Base-by-base conservation (phyloP, 768 basidiomycete genomes). In the Tephrocybe sp. region DNA sequence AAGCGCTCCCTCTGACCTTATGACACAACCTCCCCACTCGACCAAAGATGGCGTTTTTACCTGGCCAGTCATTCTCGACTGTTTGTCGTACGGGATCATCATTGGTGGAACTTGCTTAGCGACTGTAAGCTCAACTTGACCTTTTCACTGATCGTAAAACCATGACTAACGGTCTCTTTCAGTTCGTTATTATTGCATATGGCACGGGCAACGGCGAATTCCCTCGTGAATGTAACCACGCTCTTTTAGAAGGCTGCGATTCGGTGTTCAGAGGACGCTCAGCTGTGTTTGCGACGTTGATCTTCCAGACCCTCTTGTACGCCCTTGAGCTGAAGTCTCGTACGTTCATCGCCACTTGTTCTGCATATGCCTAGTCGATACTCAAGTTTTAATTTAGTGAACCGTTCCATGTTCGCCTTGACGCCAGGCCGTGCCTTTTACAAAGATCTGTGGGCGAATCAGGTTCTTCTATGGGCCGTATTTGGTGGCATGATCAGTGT, bases 1-100 rank as follows among this genome's bases (percentile, higher is more conserved):
- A 58, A 67, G 68, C n/a, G 75, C 81, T 2, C 73, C 77, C 1
- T 37, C 60, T 3, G 77, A 84, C 56, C 66, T 81, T 17, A 81
- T 83, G 79, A 68, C 65, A 40, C 65, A 66, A 46, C 73, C 73
- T 0, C 79, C 80, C 0, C 72, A 73, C 53, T 62, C 64, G 3
- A 54, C 66, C 20, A 70, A 68, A 68, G 46, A 64, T 11, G 72
- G 73, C 53, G 62, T 73, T 23, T 73, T 74, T 48, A 64, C 70
- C 5, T 71, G 68, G 69, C 65, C 68, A 10, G 58, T 73, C 11
- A 69, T 73, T 41, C 56, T 70, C 24, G 72, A 73, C 43, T 68
- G 63, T 51, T 42, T 73, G n/a, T 61, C 66, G 2, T 72, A 72
- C 46, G 73, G 71, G 7, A 55, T 71, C 24, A 55, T 70, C 20